These are phyloP conservation scores for Cyclotella cryptica DNA, from an alignment of 108 stramenopile species.

Conservation along the genomic window DNA sequence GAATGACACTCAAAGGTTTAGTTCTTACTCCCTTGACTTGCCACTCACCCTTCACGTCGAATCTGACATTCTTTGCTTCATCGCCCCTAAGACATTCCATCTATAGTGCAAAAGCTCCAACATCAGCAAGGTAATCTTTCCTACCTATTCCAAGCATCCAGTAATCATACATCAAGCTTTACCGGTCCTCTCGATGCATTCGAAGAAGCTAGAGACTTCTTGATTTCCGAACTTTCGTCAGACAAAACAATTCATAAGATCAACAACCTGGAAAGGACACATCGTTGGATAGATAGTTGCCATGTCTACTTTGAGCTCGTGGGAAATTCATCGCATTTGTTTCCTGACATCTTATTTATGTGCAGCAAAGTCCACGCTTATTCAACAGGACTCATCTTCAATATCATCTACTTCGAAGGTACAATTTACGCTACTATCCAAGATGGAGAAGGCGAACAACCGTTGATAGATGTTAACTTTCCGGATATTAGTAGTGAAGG, in stretches of 20 bases:
- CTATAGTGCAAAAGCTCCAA: slow-evolving; percentile 71
- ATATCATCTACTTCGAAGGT: slow-evolving; percentile 72
- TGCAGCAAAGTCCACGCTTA: slow-evolving; percentile 55
- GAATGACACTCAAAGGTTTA: slow-evolving; percentile 54
- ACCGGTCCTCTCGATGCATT: slow-evolving; percentile 53
- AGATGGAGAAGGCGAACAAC: slow-evolving; percentile 64
- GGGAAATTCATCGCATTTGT: slow-evolving; percentile 36
- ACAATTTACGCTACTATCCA: slow-evolving; percentile 67
- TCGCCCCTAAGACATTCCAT: slow-evolving; percentile 57
- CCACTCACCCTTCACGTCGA: neutral
- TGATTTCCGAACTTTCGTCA: slow-evolving; percentile 59
- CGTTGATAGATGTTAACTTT: slow-evolving; percentile 75
- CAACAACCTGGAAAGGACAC: slow-evolving; percentile 46
- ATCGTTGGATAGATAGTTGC: slow-evolving; percentile 76
- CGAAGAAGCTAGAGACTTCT: slow-evolving; percentile 64
- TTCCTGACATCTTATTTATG: slow-evolving; percentile 59
- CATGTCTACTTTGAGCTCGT: slow-evolving; percentile 83
- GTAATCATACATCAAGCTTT: slow-evolving; percentile 10
- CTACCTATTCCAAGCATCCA: slow-evolving; percentile 59
- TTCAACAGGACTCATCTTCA: slow-evolving; percentile 62
- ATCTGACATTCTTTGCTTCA: no score
- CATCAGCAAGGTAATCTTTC: slow-evolving; percentile 69
- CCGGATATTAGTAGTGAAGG: slow-evolving; percentile 58
- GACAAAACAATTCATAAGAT: slow-evolving; percentile 55
- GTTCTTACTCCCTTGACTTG: neutral